Base-by-base conservation (phyloP, 331 rosid species). In the Cydonia oblonga region DNA sequence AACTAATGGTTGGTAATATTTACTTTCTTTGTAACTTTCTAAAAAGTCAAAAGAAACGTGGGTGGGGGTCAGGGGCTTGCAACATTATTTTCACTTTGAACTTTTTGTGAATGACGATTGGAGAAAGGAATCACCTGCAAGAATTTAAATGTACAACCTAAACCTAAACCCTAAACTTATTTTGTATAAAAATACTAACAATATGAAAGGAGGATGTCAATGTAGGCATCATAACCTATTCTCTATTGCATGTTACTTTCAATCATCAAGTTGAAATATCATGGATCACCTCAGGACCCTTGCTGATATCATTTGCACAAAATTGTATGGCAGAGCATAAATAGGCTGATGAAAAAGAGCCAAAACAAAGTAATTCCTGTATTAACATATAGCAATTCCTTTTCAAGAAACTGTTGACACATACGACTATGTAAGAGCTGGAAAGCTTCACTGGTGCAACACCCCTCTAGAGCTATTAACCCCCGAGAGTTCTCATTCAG, bases 401-500 rank as follows among this genome's bases (percentile, higher is more conserved):
- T 12, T 22, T 61, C 74, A 69, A 66, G 72, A 54, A 23, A 71
- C 44, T 19, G 53, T 64, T 58, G 61, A 83, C 33, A 35, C 42
- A 35, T 35, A 35, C 42, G 42, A 35, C 42, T 35, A 9, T 35
- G 42, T 35, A 35, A 82, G 75, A 90, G 86, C 79, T 75, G 89
- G 59, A 78, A 73, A 77, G 90, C 93, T 66, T 83, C 84, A 73
- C 96, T 82, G 70, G 33, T 29, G 74, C 86, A 79, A 73, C 96
- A 90, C 29, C 96, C 95, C 66, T 88, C 83, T 71, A 90, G 54
- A 64, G 90, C 80, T 63, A 90, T 20, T 19, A 82, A 67, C 64
- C 83, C 68, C 69, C 85, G 66, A 44, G 79, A 73, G 56, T 82
- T 86, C 69, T 83, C 90, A 71, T 81, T 80, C 60, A 81, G 73